Evolutionary conservation across 2,329 filamentous ascomycete genomes (phyloP).

Genomic region (Trichoderma cornu-damae): DNA sequence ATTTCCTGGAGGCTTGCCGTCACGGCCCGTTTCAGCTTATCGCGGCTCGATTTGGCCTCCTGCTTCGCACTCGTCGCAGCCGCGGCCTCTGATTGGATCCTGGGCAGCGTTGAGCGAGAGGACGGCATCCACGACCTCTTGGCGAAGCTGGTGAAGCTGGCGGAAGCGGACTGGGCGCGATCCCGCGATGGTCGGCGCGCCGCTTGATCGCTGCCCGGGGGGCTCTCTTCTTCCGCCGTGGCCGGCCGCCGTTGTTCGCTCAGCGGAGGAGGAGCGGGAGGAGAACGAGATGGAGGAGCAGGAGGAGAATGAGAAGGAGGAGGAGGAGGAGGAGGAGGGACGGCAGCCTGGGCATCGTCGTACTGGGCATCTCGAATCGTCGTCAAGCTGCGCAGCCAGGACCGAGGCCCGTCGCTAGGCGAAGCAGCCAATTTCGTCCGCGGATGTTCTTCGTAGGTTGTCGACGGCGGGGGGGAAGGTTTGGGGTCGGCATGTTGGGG

Average conservation of each 20-base stretch:
- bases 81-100: slow-evolving; percentile 29
- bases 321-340: background rate
- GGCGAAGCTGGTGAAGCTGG: slow-evolving; percentile 47
- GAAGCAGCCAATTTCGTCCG: slow-evolving; percentile 39
- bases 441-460: slow-evolving; percentile 19
- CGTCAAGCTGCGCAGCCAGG: slow-evolving; percentile 49
- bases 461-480: background rate
- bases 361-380: slow-evolving; percentile 30
- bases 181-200: slow-evolving; percentile 31
- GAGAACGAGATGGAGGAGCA: too few relatives aligned
- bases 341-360: slow-evolving; percentile 8
- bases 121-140: slow-evolving; percentile 48
- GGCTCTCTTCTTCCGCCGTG: slow-evolving; percentile 20
- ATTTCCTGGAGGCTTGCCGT: slow-evolving; percentile 29
- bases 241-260: slow-evolving; percentile 24
- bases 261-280: background rate
- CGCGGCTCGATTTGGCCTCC: slow-evolving; percentile 25
- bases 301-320: too few relatives aligned
- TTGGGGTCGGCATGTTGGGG: slow-evolving; percentile 18
- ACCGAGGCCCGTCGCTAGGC: slow-evolving; percentile 45
- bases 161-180: slow-evolving; percentile 37
- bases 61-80: slow-evolving; percentile 24
- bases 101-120: slow-evolving; percentile 47
- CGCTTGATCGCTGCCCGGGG: slow-evolving; percentile 19
- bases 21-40: slow-evolving; percentile 26